Evolutionary conservation across 2,329 filamentous ascomycete species (phyloP).

Genomic region (Teratosphaeria nubilosa): DNA sequence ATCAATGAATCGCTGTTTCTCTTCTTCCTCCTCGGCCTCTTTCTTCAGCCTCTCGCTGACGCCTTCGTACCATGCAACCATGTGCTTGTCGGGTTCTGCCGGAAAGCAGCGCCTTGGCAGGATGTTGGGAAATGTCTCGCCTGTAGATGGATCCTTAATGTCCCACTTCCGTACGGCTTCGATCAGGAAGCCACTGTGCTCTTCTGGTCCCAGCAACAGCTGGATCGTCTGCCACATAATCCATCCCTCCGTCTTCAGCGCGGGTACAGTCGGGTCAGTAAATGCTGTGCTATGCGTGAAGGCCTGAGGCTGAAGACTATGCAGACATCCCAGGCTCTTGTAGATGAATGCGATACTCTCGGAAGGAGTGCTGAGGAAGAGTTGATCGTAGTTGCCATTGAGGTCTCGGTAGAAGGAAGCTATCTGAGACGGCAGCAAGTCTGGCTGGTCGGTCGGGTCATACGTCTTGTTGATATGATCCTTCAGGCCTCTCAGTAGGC

Average conservation of each 20-base stretch:
- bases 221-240: constrained; percentile 92
- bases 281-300: constrained; percentile 46
- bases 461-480: constrained; percentile 35
- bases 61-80: constrained; percentile 74
- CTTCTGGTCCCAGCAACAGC: constrained; percentile 73
- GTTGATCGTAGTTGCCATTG: constrained; percentile 39
- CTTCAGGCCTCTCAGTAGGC: constrained; percentile 37
- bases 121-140: constrained; percentile 46
- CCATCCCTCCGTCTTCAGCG: constrained; percentile 74
- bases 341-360: constrained; percentile 83
- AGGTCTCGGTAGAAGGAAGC: constrained; percentile 41
- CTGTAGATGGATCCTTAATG: constrained; percentile 60
- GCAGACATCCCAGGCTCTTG: constrained; percentile 80
- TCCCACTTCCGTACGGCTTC: constrained; percentile 68
- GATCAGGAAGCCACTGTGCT: constrained; percentile 76
- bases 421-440: constrained; percentile 40
- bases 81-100: constrained; percentile 60
- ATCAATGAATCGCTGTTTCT: constrained; percentile 13
- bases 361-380: constrained; percentile 68
- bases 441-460: constrained; percentile 33
- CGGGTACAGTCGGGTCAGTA: constrained; percentile 65
- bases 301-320: constrained; percentile 61
- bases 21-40: constrained; percentile 43
- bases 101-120: constrained; percentile 64
- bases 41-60: constrained; percentile 61